A percentile compares a stretch with the other conserved stretches of the same genome.
These are phyloP conservation scores for Syncephalastrum contaminatum DNA, from an alignment of 371 early-diverging fungal species.

Conservation along the genomic window DNA sequence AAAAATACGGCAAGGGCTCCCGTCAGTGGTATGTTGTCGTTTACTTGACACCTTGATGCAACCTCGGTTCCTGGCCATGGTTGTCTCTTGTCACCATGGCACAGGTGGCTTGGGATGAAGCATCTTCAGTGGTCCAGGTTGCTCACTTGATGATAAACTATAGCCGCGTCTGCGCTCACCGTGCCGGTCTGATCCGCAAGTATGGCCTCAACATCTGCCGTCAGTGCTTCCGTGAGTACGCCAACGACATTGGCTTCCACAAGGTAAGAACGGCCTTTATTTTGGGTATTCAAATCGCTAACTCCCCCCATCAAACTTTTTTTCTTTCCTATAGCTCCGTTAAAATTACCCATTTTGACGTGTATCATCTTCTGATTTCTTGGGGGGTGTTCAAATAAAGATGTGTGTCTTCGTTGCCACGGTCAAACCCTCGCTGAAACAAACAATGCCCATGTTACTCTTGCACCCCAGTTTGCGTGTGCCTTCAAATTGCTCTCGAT, in stretches of 20 bases:
- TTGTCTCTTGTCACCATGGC: too few relatives aligned
- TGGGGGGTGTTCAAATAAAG: too few relatives aligned
- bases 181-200: conserved; percentile 99
- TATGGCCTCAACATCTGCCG: conserved; percentile 99
- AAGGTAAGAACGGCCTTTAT: conserved; percentile 53
- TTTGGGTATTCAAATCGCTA: conserved; percentile 1
- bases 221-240: conserved; percentile 99
- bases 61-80: too few relatives aligned
- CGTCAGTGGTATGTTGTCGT: conserved; percentile 85
- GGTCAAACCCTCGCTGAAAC: too few relatives aligned
- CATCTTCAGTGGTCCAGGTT: neutral
- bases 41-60: too few relatives aligned
- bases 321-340: neutral
- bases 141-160: neutral
- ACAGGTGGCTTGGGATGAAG: too few relatives aligned
- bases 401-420: too few relatives aligned
- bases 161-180: conserved; percentile 98
- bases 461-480: conserved; percentile 1
- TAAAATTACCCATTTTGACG: conserved; percentile 1
- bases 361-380: too few relatives aligned
- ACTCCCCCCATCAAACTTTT: conserved; percentile 8
- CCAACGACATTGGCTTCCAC: conserved; percentile 98
- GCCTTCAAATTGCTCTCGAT: neutral
- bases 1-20: conserved; percentile 97
- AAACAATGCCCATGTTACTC: conserved; percentile 4